Evolutionary conservation across 2,329 filamentous ascomycete species (phyloP), one percentile per base, ranked within the genome.

Genomic region (Neofusicoccum sp.): DNA sequence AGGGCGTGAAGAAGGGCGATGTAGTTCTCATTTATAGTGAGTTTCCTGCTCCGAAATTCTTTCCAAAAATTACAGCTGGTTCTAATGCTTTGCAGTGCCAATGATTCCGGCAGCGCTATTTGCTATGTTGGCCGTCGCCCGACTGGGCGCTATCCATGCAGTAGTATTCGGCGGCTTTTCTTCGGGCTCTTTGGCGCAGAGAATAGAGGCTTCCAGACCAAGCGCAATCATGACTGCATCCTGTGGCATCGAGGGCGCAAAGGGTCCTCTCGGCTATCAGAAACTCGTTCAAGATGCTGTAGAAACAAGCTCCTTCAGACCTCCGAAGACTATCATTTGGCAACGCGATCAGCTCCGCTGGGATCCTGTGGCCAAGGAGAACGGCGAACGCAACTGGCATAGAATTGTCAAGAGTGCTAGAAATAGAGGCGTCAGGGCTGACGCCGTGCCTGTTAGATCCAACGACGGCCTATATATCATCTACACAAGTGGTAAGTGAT

Each of bases 121-220:
- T 63, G 93, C 89, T 8, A 91, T 95, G 65, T 84, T 97, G 3
- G 92, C 93, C 26, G 85, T 89, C 62, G 86, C 86, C 63, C 86
- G 92, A 8, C 80, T 97, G 0, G 93, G 93, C 9, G 93, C 92
- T 14, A 86, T 97, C 57, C 93, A 98, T 71, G 87, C 90, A 3
- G 91, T 96, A 4, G 93, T 98, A 3, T 97, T 97, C 74, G 93
- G 93, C 43, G 93, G 93, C 0, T 98, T 98, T 72, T 91, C 91
- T 0, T 82, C 92, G 0, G 80, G 82, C 8, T 90, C 92, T 3
- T 81, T 97, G 45, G 91, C 92, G 1, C 93, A 97, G 76, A 84
- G 93, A 28, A 96, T 98, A 65, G 91, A 96, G 54, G 89, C 90
- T 0, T 91, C 89, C 6, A 83, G 83, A 34, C 91, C 93, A 6